These are phyloP conservation scores for Monosporascus sp. DNA, from an alignment of 2,329 filamentous ascomycete genomes.

Conservation along the genomic window DNA sequence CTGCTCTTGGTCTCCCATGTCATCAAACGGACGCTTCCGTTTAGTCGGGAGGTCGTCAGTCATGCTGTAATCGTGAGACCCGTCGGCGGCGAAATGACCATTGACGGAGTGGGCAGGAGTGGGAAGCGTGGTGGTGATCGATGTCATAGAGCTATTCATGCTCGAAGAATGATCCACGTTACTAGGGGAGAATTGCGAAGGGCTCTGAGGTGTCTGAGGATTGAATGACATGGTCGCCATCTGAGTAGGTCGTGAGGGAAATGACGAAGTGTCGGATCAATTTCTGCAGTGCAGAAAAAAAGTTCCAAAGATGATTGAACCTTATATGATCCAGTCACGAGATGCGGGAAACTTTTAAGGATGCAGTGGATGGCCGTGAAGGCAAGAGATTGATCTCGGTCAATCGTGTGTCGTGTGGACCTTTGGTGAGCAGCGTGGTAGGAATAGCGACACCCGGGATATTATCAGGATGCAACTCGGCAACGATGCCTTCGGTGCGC, in stretches of 20 bases:
- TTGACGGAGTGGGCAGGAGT: constrained; percentile 60
- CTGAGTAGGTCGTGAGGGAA: constrained; percentile 9
- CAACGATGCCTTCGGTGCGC: constrained; percentile 10
- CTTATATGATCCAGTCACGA: neutral
- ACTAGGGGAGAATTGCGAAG: constrained; percentile 54
- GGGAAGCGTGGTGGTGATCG: constrained; percentile 48
- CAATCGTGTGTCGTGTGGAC: neutral
- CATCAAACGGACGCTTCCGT: constrained; percentile 55
- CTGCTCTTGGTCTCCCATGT: constrained; percentile 48
- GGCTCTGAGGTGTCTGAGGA: constrained; percentile 63
- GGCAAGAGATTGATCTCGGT: neutral
- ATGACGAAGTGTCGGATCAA: constrained; percentile 7
- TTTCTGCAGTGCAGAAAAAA: neutral
- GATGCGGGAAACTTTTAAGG: neutral
- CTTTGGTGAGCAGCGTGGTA: neutral
- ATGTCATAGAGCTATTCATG: constrained; percentile 46
- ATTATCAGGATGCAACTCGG: neutral
- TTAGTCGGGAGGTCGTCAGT: constrained; percentile 52
- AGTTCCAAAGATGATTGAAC: neutral
- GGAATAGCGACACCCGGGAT: neutral
- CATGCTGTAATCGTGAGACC: constrained; percentile 36
- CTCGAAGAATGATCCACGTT: constrained; percentile 46
- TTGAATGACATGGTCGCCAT: constrained; percentile 58
- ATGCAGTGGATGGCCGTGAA: neutral
- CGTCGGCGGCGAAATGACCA: constrained; percentile 45